Evolutionary conservation across 179 eudicot species (phyloP).

Genomic region (Drosera spatulata): DNA sequence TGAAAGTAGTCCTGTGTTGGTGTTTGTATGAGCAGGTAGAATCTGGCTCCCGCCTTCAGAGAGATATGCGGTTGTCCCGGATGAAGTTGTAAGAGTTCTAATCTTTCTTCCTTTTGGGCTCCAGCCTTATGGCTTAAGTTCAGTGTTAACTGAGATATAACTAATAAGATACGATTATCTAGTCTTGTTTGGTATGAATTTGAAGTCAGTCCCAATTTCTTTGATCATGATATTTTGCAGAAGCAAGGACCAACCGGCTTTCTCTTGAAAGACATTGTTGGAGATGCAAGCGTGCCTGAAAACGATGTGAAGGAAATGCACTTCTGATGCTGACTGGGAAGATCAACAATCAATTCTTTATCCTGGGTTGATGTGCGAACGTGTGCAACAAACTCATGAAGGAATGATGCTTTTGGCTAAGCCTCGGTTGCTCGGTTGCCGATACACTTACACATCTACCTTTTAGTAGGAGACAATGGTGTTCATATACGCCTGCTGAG

Average conservation of each 20-base stretch:
- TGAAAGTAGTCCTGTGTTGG: not conserved
- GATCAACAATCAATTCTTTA: no score
- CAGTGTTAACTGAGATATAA: not conserved
- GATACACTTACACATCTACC: no score
- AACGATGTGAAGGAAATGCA: slow-evolving; percentile 47
- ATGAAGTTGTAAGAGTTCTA: slow-evolving; percentile 22
- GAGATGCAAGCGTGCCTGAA: slow-evolving; percentile 57
- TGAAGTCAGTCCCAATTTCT: not conserved
- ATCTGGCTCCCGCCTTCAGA: slow-evolving; percentile 15
- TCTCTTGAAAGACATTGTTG: slow-evolving; percentile 20
- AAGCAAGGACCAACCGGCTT: slow-evolving; percentile 17
- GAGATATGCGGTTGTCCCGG: slow-evolving; percentile 43
- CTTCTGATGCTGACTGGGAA: not conserved
- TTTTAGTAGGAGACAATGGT: no score
- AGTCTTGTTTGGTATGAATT: not conserved
- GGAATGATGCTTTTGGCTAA: no score
- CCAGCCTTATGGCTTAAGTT: not conserved
- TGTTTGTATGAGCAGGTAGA: slow-evolving; percentile 22
- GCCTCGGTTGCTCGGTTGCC: no score
- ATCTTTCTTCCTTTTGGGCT: not conserved
- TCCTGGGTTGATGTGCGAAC: no score
- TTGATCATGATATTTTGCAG: slow-evolving; percentile 11
- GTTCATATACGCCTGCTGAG: no score
- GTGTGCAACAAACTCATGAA: no score
- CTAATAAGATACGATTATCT: no score